Evolutionary conservation across 192 early-diverging fungal genomes (phyloP), one percentile per base, ranked within the genome.

Genomic region (Coemansia erecta): DNA sequence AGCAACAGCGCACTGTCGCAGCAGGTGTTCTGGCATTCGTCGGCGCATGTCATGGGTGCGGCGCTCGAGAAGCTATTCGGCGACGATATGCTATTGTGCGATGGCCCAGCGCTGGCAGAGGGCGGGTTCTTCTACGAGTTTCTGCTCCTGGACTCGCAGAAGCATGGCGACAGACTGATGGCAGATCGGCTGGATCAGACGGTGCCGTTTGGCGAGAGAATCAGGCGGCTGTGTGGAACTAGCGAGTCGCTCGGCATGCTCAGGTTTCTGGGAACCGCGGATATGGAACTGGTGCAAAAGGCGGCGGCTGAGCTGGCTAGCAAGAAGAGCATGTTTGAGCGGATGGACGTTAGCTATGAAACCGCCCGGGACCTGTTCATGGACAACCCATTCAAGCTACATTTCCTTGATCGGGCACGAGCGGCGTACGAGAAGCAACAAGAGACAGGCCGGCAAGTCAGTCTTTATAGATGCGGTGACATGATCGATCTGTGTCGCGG

Each of bases 91-190:
- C 61, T 90, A 33, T 77, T 93, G 22, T 87, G 87, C 47, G 85
- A 88, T 53, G 90, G 89, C 0, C 89, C 91, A 18, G 60, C 85
- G 8, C 70, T 89, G 42, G 77, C 82, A n/a, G 73, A 81, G 11
- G 83, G 85, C 26, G 91, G 91, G 12, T 93, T 90, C 80, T 91
- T 85, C 62, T 93, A 91, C 80, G 89, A 90, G 58, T 85, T 84
- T 53, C 47, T 90, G 41, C 73, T 93, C 53, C 57, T 85, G 11
- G 70, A 72, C 39, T 21, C 59, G 1, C 31, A 45, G 11, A 55
- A 52, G 15, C 44, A 66, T 4, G 42, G 46, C 46, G 21, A 17
- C 10, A 19, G 19, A 19, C 22, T 0, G 45, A 14, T 0, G 42
- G 35, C 60, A 37, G 58, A 68, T 54, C 68, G 60, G n/a, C 42